Evolutionary conservation across 345 rosid species (phyloP), one percentile per base, ranked within the genome.

Genomic region (Euphorbia lathyris): DNA sequence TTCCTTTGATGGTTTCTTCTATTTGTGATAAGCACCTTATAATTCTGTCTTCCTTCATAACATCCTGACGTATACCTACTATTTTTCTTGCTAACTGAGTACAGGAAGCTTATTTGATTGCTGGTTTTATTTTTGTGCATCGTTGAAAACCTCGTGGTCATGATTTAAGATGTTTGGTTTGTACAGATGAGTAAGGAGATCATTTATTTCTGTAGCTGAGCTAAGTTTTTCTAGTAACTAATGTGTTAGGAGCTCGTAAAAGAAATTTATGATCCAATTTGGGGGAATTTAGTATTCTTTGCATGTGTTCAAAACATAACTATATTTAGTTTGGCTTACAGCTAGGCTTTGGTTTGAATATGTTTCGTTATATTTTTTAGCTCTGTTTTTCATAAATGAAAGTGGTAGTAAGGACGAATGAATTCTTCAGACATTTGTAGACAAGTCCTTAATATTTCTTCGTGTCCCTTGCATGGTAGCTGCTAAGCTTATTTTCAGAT

Each of bases 401-500:
- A 66, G 70, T 22, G 61, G 50, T 34, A 20, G 13, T 52, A 26
- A 56, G 56, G 59, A 40, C 5, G 43, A 40, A 40, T 9, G 43
- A 40, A 40, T 40, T 40, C 43, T 40, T 40, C 43, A 40, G 63
- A 27, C 48, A 23, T 42, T 29, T 55, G 71, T 25, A 9, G 51
- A n/a, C 12, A 68, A 56, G 23, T 68, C 56, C 56, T 38, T 57
- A 32, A 38, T 17, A 56, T 40, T 34, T 42, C 63, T 38, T 57
- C 11, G 38, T 17, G 8, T 55, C 63, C 25, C 26, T 57, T 22
- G 4, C 25, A 19, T 27, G 19, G 48, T 38, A 29, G 63, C 38
- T 68, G 7, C 23, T 16, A 22, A 55, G 56, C 40, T 9, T 38
- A 36, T 36, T 56, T 57, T 27, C 30, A 23, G 25, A 42, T 55